Base-by-base conservation (phyloP, 768 basidiomycete species). In the Strobilomyces dryophilus region DNA sequence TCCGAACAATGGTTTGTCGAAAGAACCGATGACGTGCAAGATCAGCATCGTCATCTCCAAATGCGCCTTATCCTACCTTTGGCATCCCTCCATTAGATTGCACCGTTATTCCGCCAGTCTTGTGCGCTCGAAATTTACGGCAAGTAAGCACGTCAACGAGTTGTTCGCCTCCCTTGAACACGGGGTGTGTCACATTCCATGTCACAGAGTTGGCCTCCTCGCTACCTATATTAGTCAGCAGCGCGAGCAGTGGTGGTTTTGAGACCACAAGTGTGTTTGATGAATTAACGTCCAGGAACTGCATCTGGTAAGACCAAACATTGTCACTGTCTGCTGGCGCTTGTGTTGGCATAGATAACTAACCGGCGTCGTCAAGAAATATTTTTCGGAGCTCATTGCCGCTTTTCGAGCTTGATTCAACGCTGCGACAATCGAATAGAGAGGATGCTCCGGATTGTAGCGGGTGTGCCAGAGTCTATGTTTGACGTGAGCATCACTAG, bases 121-220 rank as follows among this genome's bases (percentile, higher is more conserved):
- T 61, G 50, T 71, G 73, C 8, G 74, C 72, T 2, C 55, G 57
- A 27, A 76, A 59, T 43, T 57, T 61, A 24, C 57, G 69, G 61
- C 84, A 85, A 8, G 75, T 77, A 29, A 85, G 58, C 26, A 80
- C 73, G 54, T 85, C 81, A 31, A 84, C 73, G 8, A 85, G 69
- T 31, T 47, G 62, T 58, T 79, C 74, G 47, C 71, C 68, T 1
- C 65, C 59, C 21, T 64, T 53, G 69, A 76, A 83, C 10, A 72
- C 68, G 2, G 73, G 56, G n/a, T 67, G 63, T 5, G 70, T 71
- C 35, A 81, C 72, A 20, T 63, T 73, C 80, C 80, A 83, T 24
- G 54, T 64, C 24, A 67, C 63, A 10, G 59, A 50, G 5, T 64
- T 62, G 14, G 67, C 60, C n/a, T 70, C 69, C 43, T 62, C 54